These are phyloP conservation scores for Trichoderma asperellum DNA, from an alignment of 2,329 filamentous ascomycete genomes.

Conservation along the genomic window DNA sequence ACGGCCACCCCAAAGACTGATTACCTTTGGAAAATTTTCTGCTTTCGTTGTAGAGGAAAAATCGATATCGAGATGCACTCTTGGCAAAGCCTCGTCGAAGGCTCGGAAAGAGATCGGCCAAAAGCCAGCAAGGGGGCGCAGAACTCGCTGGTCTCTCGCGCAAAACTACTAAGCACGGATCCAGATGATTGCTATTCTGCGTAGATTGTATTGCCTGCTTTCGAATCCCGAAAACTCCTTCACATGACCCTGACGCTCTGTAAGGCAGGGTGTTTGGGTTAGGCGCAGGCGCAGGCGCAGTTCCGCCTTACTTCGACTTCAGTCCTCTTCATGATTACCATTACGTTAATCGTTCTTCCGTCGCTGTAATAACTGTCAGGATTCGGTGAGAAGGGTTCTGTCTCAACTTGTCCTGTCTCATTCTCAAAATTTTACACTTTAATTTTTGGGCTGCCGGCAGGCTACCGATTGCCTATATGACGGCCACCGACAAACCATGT, in stretches of 20 bases:
- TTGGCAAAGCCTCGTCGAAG: neutral
- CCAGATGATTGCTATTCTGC: neutral
- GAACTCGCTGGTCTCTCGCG: neutral
- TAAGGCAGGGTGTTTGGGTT: neutral
- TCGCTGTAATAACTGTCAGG: neutral
- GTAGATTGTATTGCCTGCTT: neutral
- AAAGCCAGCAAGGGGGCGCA: neutral
- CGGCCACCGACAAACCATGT: neutral
- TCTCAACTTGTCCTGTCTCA: neutral
- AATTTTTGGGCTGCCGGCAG: neutral
- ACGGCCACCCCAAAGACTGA: neutral
- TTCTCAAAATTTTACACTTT: neutral
- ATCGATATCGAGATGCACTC: neutral
- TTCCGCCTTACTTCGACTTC: neutral
- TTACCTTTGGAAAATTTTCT: neutral
- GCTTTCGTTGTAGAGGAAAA: neutral
- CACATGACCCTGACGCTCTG: conserved; percentile 2
- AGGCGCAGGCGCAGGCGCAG: conserved; percentile 17
- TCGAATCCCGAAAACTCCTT: neutral
- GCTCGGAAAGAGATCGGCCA: neutral
- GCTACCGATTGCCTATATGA: neutral
- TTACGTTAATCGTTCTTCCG: neutral
- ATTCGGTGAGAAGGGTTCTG: neutral
- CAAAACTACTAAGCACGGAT: neutral
- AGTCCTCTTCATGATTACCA: neutral